Percentiles rank a stretch among this genome's conserved stretches.
Evolutionary conservation across 306 rosid species (phyloP).

Genomic region (Rosa rugosa): DNA sequence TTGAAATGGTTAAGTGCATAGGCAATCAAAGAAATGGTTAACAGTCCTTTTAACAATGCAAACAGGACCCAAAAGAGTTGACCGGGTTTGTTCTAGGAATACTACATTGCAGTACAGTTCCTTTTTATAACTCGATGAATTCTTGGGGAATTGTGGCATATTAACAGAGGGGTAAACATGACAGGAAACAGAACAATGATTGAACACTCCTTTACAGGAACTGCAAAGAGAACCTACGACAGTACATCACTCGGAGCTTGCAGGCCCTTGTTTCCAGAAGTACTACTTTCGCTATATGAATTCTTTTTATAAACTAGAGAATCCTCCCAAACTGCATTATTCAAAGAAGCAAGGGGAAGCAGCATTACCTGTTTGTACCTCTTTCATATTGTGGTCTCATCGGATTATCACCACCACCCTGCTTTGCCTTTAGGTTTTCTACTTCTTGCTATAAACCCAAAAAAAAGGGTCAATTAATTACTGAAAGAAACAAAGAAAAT

Average conservation of each 20-base stretch:
- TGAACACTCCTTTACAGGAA: neutral
- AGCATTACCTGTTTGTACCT: conserved; percentile 59
- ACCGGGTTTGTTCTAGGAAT: neutral
- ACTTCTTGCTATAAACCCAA: conserved; percentile 61
- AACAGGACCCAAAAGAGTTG: neutral
- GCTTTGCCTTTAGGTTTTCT: conserved; percentile 48
- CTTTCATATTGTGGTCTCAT: conserved; percentile 38
- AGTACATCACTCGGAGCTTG: neutral
- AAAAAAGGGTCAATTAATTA: conserved; percentile 21
- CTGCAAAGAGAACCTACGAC: neutral
- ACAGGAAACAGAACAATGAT: neutral
- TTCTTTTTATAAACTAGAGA: neutral
- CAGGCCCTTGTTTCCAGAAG: neutral
- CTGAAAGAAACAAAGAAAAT: neutral
- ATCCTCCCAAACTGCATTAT: neutral
- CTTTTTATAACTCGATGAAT: neutral
- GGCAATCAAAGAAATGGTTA: conserved; percentile 2
- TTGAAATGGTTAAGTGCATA: conserved; percentile 11
- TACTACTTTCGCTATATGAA: neutral
- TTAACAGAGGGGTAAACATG: neutral
- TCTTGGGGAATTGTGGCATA: neutral
- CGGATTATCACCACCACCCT: conserved; percentile 38
- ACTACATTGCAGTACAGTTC: neutral
- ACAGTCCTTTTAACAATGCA: neutral
- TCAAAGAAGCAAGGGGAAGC: conserved; percentile 4